Conservation (phyloP, 257 asterid genomes). For the Echium plantagineum region DNA sequence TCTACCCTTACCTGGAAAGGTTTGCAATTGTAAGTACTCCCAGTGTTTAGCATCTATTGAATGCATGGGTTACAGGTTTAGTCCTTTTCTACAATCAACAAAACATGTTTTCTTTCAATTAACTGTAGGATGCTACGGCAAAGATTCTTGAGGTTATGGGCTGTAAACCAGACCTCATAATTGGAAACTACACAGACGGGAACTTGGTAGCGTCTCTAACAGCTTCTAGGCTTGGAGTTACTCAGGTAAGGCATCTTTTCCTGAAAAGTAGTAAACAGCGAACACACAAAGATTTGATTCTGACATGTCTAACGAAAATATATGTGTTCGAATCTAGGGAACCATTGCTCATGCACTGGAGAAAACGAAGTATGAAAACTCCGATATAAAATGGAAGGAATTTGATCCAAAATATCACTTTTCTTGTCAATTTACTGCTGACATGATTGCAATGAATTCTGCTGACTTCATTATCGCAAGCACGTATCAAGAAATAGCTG, state of each 20-base stretch:
- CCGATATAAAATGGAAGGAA: slow-evolving; percentile 65
- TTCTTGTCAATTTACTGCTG: slow-evolving; percentile 80
- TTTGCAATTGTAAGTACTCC: slow-evolving; percentile 38
- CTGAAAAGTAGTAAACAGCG: not conserved
- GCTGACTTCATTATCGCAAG: slow-evolving; percentile 76
- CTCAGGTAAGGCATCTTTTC: slow-evolving; percentile 34
- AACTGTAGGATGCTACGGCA: slow-evolving; percentile 48
- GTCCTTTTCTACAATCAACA: not conserved
- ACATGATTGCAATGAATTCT: slow-evolving; percentile 71
- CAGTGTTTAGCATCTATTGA: not conserved
- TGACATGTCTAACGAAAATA: not conserved
- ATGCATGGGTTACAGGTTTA: not conserved
- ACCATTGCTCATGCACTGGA: slow-evolving; percentile 95
- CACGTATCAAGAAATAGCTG: slow-evolving; percentile 90
- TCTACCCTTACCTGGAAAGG: slow-evolving; percentile 66
- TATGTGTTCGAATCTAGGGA: slow-evolving; percentile 26
- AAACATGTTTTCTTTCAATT: slow-evolving; percentile 2
- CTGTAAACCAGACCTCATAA: slow-evolving; percentile 73
- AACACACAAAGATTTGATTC: not conserved
- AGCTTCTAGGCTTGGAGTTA: slow-evolving; percentile 69
- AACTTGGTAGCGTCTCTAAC: slow-evolving; percentile 72
- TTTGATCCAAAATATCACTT: slow-evolving; percentile 72
- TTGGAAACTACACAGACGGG: slow-evolving; percentile 86
- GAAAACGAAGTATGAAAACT: slow-evolving; percentile 80
- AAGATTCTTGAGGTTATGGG: slow-evolving; percentile 61